Evolutionary conservation across 192 early-diverging fungal species (phyloP), one percentile per base, ranked within the genome.

Genomic region (Linnemannia elongata): DNA sequence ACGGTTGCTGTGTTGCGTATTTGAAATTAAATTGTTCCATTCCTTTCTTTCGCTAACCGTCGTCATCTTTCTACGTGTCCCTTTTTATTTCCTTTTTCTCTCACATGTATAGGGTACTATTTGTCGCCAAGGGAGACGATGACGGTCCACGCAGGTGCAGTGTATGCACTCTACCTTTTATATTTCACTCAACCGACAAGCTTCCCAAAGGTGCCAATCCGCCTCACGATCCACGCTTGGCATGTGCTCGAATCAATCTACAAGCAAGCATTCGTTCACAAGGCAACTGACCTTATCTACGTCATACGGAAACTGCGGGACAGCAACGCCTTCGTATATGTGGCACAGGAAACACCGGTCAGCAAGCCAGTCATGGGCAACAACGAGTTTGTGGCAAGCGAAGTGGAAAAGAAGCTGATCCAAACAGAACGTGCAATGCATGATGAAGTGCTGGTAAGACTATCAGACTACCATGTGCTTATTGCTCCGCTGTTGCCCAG

Each of bases 141-240:
- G 12, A 8, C 38, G 3, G 74, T 36, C 10, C 72, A 73, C 10
- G 54, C 49, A 15, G 80, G 72, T 1, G 75, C 80, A 1, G 39
- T 81, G 4, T 87, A 47, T 13, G 38, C 57, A 13, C 68, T 87
- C 1, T 81, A 78, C 35, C 18, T 87, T 18, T 44, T 81, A 1
- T 78, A 81, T 47, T 74, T 71, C 27, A 87, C 85, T 22, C 85
- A 87, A 27, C 79, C 85, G 17, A 27, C 47, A 12, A 20, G 54
- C 6, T 70, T 75, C 42, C 74, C 63, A 30, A 78, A 74, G 49
- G 36, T 60, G 0, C 30, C 79, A 1, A 81, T 87, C 54, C 79
- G 72, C 2, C 39, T 87, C 7, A 78, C 79, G 1, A 77, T 63
- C 13, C 1, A 44, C 4, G n/a, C 22, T 4, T 75, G 72, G 71